These are phyloP conservation scores for Endoconidiophora laricicola DNA, from an alignment of 2,329 filamentous ascomycete genomes.

Conservation along the genomic window DNA sequence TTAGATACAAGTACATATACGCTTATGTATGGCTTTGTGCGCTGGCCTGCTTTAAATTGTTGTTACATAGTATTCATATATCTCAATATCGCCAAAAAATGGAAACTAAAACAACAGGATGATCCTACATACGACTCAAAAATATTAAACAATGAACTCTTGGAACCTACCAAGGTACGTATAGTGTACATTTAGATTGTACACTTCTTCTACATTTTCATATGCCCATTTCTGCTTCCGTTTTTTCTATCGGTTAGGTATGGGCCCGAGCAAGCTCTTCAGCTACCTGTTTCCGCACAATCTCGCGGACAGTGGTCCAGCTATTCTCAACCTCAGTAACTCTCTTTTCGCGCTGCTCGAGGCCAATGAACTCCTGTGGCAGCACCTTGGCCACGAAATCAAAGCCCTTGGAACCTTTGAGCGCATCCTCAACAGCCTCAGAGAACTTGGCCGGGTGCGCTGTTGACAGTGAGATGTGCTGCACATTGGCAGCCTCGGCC, in stretches of 20 bases:
- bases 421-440: slow-evolving; percentile 62
- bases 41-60: too few species aligned
- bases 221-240: background rate
- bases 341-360: slow-evolving; percentile 59
- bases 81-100: background rate
- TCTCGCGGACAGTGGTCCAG: slow-evolving; percentile 58
- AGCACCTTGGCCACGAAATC: slow-evolving; percentile 59
- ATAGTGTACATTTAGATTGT: too few species aligned
- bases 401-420: slow-evolving; percentile 56
- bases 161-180: too few species aligned
- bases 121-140: background rate
- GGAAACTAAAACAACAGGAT: background rate
- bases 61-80: too few species aligned
- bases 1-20: too few species aligned
- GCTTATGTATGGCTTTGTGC: background rate
- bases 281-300: slow-evolving; percentile 60
- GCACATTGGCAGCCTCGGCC: slow-evolving; percentile 30
- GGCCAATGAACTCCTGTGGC: slow-evolving; percentile 63
- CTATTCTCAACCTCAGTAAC: slow-evolving; percentile 53
- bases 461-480: slow-evolving; percentile 77
- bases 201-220: background rate
- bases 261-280: slow-evolving; percentile 31
- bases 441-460: slow-evolving; percentile 95
- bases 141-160: too few species aligned
- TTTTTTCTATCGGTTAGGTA: slow-evolving; percentile 1